phyloP scores from a whole-genome alignment of 2,329 filamentous ascomycete genomes.

The Trichophyton schoenleinii region DNA sequence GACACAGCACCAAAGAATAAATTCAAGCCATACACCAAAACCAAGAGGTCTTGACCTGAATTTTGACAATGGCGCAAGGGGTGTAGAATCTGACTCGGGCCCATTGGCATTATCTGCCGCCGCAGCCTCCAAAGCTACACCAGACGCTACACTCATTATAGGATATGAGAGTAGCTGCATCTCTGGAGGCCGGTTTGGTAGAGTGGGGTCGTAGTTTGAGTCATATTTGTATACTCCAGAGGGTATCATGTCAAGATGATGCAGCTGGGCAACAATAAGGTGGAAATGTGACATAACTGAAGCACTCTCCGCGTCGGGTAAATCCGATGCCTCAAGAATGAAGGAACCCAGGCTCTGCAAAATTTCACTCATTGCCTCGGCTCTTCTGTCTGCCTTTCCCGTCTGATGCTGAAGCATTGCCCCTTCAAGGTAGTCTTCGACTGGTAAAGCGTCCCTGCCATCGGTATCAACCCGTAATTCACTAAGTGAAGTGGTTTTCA shows the following conservation, averaged over 20 bases:
- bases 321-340: conserved; percentile 31
- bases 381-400: conserved; percentile 8
- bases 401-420: conserved; percentile 9
- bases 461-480: background rate
- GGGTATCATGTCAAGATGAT: conserved; percentile 33
- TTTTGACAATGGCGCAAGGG: conserved; percentile 25
- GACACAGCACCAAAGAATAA: conserved; percentile 40
- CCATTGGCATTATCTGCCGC: conserved; percentile 29
- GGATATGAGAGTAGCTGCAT: conserved; percentile 33
- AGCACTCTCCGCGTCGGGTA: conserved; percentile 22
- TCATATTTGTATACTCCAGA: conserved; percentile 33
- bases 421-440: conserved; percentile 12
- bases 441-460: conserved; percentile 3
- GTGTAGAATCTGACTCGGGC: conserved; percentile 17
- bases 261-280: conserved; percentile 33
- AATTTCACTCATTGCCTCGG: conserved; percentile 25
- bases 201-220: conserved; percentile 17
- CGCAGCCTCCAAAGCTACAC: conserved; percentile 34
- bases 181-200: conserved; percentile 29
- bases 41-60: conserved; percentile 28
- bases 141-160: conserved; percentile 37
- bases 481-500: background rate
- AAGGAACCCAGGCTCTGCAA: conserved; percentile 30
- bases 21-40: conserved; percentile 38
- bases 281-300: conserved; percentile 34